Percentiles rank a stretch among this genome's conserved stretches.
These are phyloP conservation scores for Pseudogymnoascus sp. DNA, from an alignment of 2,329 filamentous ascomycete genomes.

Conservation along the genomic window DNA sequence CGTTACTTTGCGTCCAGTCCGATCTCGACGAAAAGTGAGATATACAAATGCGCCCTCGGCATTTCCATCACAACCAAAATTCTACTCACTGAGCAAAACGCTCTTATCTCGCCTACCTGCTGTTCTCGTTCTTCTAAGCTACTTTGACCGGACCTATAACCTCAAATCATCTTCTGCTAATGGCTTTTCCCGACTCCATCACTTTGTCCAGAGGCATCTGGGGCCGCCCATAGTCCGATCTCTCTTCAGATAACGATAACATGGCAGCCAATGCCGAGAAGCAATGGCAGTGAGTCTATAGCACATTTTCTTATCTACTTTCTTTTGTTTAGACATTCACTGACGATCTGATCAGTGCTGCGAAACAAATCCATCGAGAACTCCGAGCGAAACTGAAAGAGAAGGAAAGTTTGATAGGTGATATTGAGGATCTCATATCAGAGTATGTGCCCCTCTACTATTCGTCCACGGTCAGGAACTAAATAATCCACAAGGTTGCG, in stretches of 20 bases:
- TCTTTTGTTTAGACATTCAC: background rate
- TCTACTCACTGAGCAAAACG: background rate
- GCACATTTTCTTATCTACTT: background rate
- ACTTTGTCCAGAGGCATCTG: constrained; percentile 8
- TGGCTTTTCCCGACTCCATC: constrained; percentile 8
- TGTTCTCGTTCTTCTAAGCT: background rate
- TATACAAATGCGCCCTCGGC: constrained; percentile 6
- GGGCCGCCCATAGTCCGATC: constrained; percentile 7
- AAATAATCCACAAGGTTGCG: constrained; percentile 22
- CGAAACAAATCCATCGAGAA: constrained; percentile 40
- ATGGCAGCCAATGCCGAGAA: constrained; percentile 33
- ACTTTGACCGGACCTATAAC: background rate
- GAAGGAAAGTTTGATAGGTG: constrained; percentile 39
- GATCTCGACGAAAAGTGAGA: constrained; percentile 8
- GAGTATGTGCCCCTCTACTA: constrained; percentile 20
- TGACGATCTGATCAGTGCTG: constrained; percentile 25
- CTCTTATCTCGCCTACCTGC: background rate
- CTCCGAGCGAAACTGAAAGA: constrained; percentile 41
- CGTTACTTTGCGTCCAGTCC: background rate
- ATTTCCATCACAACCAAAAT: background rate
- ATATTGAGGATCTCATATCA: constrained; percentile 33
- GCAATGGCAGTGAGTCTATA: constrained; percentile 42
- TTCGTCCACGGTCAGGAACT: background rate
- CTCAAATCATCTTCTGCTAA: background rate
- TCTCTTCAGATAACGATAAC: constrained; percentile 6